Evolutionary conservation across 2,329 filamentous ascomycete genomes (phyloP), one percentile per base, ranked within the genome.

Genomic region (Bipolaris gigantea): DNA sequence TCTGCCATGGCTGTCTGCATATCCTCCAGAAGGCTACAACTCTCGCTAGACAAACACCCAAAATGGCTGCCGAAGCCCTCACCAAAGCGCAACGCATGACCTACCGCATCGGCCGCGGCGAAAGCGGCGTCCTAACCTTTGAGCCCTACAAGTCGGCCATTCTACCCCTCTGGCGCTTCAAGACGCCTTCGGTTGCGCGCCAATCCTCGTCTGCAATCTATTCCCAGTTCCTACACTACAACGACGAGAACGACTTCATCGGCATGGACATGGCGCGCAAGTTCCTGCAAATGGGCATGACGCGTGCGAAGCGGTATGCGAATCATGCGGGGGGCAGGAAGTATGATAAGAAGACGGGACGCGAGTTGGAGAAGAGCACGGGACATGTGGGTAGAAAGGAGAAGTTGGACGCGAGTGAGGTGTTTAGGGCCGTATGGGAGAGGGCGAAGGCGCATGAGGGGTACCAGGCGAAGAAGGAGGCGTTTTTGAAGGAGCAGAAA

Each of bases 221-320:
- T 69, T 50, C 60, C 0, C 76, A 79, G 3, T 87, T 87, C 60
- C 65, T 80, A 13, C 71, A 74, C 9, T 87, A 84, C 62, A 74
- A 81, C n/a, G 63, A 66, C 1, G 62, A 75, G 6, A 73, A 72
- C 3, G 84, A 87, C 65, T 85, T 87, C 51, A 81, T 87, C 0
- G 85, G 85, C 10, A 85, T 85, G 76, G 85, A 87, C 52, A 87
- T 87, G 84, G 72, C 78, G 16, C 75, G 84, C 23, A 87, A 87
- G 63, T 87, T 85, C 60, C 77, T 87, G 6, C 83, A 87, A 67
- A 87, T 87, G 85, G 78, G 84, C 2, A 86, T 86, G 82, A 87
- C 84, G 18, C 71, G 85, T 15, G 80, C 83, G 2, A 83, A 80
- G 61, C 70, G 83, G 54, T 86, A 86, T 71, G 83, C 82, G 15